Base-by-base conservation (phyloP, 306 rosid species). In the apple (Malus domestica) region DNA sequence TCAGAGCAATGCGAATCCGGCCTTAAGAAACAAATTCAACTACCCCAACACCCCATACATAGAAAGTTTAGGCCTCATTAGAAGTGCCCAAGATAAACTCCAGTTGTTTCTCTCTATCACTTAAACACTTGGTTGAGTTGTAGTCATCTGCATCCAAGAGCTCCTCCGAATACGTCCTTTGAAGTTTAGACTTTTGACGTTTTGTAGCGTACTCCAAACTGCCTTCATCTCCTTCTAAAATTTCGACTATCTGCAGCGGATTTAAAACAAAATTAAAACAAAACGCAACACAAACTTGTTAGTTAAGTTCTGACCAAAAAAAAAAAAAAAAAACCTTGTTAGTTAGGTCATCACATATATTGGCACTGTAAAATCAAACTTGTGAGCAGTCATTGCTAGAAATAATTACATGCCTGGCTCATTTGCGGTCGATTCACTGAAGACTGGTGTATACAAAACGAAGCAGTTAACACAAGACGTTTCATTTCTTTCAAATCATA, bases 101-200 rank as follows among this genome's bases (percentile, higher is more conserved):
- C 86, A 83, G 75, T 16, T 86, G 85, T 73, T 83, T 79, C 80
- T 86, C 88, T 33, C 80, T 69, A 19, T 89, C 93, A 52, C 20
- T 86, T 80, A 90, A 80, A 30, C 78, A 70, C 81, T 90, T 89
- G 3, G 97, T 96, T 57, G 93, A 90, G 86, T 92, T 90, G 81
- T 88, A 90, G 81, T 92, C 97, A 67, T 90, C 97, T 84, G 97
- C 93, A 78, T 92, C 97, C 0, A 76, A 75, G 23, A 92, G 90
- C 84, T 96, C 97, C 82, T 76, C 93, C 6, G 97, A 92, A 75
- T 86, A 92, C 18, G 97, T 88, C 81, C 93, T 86, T 35, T 77
- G 89, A 70, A 88, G 87, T 74, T 82, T 89, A 19, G 92, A 83
- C 70, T 75, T 88, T 15, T 90, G 87, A 4, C 87, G 51, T n/a